Conservation (phyloP, 1,284 basidiomycete genomes). For the Trametes pubescens region DNA sequence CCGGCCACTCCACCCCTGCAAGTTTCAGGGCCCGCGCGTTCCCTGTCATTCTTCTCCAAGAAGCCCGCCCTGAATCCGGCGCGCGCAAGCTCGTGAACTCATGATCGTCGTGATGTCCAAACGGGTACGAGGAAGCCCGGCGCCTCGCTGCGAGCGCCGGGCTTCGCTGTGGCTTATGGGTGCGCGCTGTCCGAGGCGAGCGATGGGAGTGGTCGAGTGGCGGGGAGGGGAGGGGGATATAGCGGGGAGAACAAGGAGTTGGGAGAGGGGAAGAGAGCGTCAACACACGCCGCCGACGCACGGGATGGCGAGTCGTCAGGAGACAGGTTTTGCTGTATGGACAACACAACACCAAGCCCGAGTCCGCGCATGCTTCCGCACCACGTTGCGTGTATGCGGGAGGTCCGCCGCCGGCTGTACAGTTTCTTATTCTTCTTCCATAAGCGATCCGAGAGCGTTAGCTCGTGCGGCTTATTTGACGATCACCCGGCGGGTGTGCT, state of each 20-base stretch:
- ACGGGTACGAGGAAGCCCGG: not conserved
- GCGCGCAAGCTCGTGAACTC: not conserved
- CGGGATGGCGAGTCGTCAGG: not conserved
- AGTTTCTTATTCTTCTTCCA: not conserved
- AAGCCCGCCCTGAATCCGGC: not conserved
- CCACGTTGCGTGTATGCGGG: not conserved
- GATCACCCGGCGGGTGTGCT: conserved; percentile 68
- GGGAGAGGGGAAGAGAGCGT: not conserved
- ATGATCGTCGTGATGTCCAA: not conserved
- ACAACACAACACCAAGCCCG: not conserved
- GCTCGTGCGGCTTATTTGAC: conserved; percentile 31
- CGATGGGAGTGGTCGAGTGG: not conserved
- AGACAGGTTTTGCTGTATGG: conserved; percentile 1
- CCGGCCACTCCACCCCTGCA: not conserved
- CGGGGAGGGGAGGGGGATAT: not conserved
- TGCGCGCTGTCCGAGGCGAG: not conserved
- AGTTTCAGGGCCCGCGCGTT: not conserved
- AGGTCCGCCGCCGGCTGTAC: not conserved
- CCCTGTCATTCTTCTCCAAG: not conserved
- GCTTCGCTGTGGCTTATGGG: not conserved
- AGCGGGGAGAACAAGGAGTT: not conserved
- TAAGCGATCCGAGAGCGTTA: not conserved
- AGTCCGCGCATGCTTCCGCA: not conserved
- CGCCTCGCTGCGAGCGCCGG: not conserved
- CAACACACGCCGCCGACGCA: not conserved